Evolutionary conservation across 805 yeast genomes (phyloP).

Genomic region (Starmera amethionina): DNA sequence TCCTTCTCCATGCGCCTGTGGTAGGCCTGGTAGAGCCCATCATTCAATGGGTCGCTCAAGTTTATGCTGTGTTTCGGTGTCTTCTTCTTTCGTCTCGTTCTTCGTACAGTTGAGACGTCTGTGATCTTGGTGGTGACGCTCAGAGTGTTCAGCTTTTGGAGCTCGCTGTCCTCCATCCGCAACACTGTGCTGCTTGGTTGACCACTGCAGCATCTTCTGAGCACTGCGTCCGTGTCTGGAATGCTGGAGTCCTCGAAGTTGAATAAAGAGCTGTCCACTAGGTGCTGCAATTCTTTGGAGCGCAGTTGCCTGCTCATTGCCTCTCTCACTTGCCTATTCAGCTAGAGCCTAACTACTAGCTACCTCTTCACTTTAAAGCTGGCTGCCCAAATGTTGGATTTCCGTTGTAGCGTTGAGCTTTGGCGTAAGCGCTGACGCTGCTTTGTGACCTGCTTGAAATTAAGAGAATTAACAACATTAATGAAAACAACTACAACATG

Average conservation of each 20-base stretch:
- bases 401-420: neutral
- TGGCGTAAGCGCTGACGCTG: neutral
- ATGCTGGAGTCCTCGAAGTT: conserved; percentile 14
- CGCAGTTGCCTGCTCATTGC: conserved; percentile 3
- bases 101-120: conserved; percentile 9
- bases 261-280: conserved; percentile 13
- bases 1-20: conserved; percentile 56
- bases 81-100: neutral
- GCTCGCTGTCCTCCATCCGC: too few species aligned
- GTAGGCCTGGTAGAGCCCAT: conserved; percentile 29
- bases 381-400: too few species aligned
- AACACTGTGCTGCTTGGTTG: too few species aligned
- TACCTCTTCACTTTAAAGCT: too few species aligned
- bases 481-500: too few species aligned
- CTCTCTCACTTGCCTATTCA: neutral
- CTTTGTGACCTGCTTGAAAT: neutral
- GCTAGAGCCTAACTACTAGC: neutral
- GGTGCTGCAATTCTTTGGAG: conserved; percentile 9
- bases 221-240: conserved; percentile 7
- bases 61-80: conserved; percentile 1
- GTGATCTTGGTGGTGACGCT: too few species aligned
- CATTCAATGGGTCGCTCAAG: conserved; percentile 34
- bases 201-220: too few species aligned
- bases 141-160: too few species aligned
- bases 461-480: too few species aligned